These are phyloP conservation scores for Henningerozyma blattae DNA, from an alignment of 805 yeast genomes.

Conservation along the genomic window DNA sequence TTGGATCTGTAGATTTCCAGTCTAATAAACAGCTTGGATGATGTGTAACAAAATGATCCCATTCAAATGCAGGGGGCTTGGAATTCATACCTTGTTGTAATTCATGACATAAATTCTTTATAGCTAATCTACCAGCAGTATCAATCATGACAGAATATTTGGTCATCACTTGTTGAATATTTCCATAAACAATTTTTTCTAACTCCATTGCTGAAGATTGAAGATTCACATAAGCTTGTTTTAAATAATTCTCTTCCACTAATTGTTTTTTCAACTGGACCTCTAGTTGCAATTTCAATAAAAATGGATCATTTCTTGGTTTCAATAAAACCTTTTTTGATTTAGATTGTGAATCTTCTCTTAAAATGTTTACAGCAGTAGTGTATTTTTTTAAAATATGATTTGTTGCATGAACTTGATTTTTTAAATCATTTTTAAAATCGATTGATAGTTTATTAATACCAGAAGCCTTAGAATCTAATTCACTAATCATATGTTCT, in stretches of 20 bases:
- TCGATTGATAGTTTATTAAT: conserved; percentile 54
- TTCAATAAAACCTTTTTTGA: conserved; percentile 8
- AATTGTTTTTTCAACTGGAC: conserved; percentile 51
- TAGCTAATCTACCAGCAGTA: conserved; percentile 40
- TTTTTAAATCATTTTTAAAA: conserved; percentile 44
- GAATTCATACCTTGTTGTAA: conserved; percentile 33
- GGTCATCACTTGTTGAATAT: conserved; percentile 45
- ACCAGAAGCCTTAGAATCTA: conserved; percentile 63
- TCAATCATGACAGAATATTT: conserved; percentile 40
- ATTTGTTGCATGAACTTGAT: conserved; percentile 51
- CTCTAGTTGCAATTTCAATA: conserved; percentile 49
- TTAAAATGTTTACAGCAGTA: conserved; percentile 28
- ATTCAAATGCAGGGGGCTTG: conserved; percentile 52
- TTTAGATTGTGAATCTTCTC: conserved; percentile 19
- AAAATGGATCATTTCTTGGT: conserved; percentile 46
- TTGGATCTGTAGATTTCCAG: conserved; percentile 27
- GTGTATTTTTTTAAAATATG: conserved; percentile 35
- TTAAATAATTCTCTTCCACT: conserved; percentile 52
- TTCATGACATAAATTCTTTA: conserved; percentile 38
- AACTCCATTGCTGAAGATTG: conserved; percentile 55
- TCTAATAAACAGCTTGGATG: conserved; percentile 30
- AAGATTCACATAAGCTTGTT: conserved; percentile 52
- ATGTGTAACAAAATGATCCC: conserved; percentile 52
- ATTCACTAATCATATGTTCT: conserved; percentile 50
- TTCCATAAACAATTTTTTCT: conserved; percentile 50